Percentiles rank a stretch among this genome's conserved stretches.
phyloP scores from a whole-genome alignment of 371 early-diverging fungal genomes.

The Mortierella sp. region DNA sequence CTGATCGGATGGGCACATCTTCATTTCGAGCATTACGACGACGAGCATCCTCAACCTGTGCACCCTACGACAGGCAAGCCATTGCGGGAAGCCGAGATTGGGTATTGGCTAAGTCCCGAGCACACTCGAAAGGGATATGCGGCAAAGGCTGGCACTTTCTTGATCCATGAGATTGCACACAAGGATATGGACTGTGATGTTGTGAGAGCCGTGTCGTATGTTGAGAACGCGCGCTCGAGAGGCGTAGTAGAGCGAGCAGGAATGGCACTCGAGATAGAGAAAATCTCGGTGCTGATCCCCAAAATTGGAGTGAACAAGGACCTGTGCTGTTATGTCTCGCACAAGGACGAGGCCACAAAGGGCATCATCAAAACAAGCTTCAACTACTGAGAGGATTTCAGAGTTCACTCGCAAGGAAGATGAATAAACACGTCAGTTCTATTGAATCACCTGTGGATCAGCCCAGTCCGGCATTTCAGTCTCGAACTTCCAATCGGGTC shows the following conservation, averaged over 20 bases:
- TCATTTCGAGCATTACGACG: constrained; percentile 28
- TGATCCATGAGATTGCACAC: constrained; percentile 25
- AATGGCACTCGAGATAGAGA: constrained; percentile 29
- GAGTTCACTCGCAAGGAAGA: too few relatives aligned
- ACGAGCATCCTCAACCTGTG: constrained; percentile 7
- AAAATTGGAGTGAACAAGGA: constrained; percentile 19
- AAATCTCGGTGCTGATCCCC: constrained; percentile 21
- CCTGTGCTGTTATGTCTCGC: constrained; percentile 25
- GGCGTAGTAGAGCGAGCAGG: constrained; percentile 22
- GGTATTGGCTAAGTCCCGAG: constrained; percentile 45
- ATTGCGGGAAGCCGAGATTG: constrained; percentile 25
- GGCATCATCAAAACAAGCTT: constrained; percentile 24
- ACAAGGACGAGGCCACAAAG: constrained; percentile 23
- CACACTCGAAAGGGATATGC: constrained; percentile 30
- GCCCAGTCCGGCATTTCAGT: constrained; percentile 54
- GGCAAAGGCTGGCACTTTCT: constrained; percentile 18
- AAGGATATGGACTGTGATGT: constrained; percentile 35
- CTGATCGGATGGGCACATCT: constrained; percentile 41
- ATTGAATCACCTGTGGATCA: constrained; percentile 20
- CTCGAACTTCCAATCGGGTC: constrained; percentile 51
- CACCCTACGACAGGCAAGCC: constrained; percentile 21
- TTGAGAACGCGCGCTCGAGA: constrained; percentile 23
- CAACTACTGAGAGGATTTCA: constrained; percentile 19
- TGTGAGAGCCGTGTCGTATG: constrained; percentile 34
- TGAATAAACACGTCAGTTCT: constrained; percentile 1